phyloP scores from a whole-genome alignment of 2,329 filamentous ascomycete genomes.

The Cladosporium colombiae region DNA sequence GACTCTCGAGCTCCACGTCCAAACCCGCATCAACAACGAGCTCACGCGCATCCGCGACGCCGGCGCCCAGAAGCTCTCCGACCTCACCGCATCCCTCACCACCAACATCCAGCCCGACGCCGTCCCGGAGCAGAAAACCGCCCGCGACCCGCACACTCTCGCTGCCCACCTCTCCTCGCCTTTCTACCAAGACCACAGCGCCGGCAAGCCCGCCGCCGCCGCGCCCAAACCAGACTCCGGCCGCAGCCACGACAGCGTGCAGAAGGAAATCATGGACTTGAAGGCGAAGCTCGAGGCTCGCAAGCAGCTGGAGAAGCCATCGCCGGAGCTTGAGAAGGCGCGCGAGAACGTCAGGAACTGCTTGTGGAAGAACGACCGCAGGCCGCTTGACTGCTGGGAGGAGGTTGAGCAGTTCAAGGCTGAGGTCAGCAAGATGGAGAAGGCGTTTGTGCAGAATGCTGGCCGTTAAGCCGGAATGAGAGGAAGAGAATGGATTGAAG shows the following conservation, averaged over 20 bases:
- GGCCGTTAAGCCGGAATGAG: conserved; percentile 45
- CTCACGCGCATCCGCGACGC: conserved; percentile 75
- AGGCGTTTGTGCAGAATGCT: conserved; percentile 82
- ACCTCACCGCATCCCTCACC: conserved; percentile 61
- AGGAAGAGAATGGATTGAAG: no score
- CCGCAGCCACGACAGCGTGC: conserved; percentile 55
- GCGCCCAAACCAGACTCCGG: conserved; percentile 44
- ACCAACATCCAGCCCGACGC: conserved; percentile 29
- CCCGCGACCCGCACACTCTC: conserved; percentile 30
- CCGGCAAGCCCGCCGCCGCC: conserved; percentile 26
- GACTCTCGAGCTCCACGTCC: conserved; percentile 81
- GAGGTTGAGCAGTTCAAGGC: conserved; percentile 90
- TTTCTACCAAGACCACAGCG: conserved; percentile 41
- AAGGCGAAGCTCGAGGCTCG: conserved; percentile 51
- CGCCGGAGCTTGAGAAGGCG: conserved; percentile 71
- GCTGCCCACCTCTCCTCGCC: conserved; percentile 36
- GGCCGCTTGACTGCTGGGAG: conserved; percentile 90
- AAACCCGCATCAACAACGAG: conserved; percentile 81
- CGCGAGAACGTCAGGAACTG: conserved; percentile 77
- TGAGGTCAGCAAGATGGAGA: conserved; percentile 84
- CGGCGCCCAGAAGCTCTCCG: conserved; percentile 67
- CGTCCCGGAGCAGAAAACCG: conserved; percentile 28
- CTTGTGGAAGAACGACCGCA: conserved; percentile 77
- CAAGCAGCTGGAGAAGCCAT: conserved; percentile 63
- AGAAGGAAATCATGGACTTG: conserved; percentile 59